phyloP scores from a whole-genome alignment of 2,329 filamentous ascomycete species.

The Exophiala alcalophila region DNA sequence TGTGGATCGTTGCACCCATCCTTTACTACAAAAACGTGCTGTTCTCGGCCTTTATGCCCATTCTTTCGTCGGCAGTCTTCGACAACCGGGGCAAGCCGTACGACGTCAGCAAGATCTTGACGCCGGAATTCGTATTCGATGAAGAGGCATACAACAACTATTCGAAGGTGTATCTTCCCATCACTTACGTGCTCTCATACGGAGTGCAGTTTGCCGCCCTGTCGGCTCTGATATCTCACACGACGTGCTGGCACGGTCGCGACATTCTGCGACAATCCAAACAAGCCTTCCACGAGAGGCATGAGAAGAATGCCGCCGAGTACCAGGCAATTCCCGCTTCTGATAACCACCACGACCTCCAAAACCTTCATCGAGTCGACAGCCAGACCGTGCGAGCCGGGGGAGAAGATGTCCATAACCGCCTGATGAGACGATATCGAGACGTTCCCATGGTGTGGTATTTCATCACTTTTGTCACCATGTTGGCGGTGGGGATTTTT shows the following conservation, averaged over 20 bases:
- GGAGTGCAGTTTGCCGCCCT: conserved; percentile 81
- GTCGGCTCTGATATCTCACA: conserved; percentile 76
- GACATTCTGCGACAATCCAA: conserved; percentile 78
- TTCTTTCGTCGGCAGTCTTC: conserved; percentile 79
- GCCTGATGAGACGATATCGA: conserved; percentile 77
- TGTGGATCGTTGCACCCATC: conserved; percentile 79
- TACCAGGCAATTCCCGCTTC: conserved; percentile 53
- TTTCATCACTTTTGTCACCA: conserved; percentile 67
- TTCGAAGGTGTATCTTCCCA: conserved; percentile 78
- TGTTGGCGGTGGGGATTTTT: conserved; percentile 77
- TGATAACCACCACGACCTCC: conserved; percentile 9
- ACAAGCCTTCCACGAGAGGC: conserved; percentile 62
- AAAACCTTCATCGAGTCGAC: conserved; percentile 11
- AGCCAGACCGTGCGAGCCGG: conserved; percentile 30
- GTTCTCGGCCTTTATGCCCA: conserved; percentile 81
- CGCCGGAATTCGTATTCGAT: conserved; percentile 74
- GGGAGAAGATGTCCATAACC: conserved; percentile 77
- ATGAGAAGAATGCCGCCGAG: conserved; percentile 49
- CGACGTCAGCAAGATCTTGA: conserved; percentile 76
- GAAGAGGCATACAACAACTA: conserved; percentile 73
- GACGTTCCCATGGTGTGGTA: conserved; percentile 84
- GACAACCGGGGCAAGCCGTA: conserved; percentile 80
- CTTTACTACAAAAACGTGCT: conserved; percentile 78
- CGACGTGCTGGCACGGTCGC: conserved; percentile 76
- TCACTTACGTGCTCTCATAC: conserved; percentile 84